Percentiles rank a stretch among this genome's conserved stretches.
Conservation (phyloP, 2,329 filamentous ascomycete genomes). For the Leptographium procerum region DNA sequence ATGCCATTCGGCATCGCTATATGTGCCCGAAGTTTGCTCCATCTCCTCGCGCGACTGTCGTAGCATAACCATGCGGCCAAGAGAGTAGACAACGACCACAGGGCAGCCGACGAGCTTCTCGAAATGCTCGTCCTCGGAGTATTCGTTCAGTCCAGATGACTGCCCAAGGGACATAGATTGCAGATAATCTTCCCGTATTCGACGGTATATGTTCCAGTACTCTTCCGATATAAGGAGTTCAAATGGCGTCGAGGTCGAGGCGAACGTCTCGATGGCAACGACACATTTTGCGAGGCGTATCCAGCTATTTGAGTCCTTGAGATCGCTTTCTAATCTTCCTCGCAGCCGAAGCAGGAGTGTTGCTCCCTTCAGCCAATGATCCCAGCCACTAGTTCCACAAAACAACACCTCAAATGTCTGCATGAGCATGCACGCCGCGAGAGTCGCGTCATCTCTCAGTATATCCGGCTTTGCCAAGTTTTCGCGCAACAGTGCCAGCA, state of each 20-base stretch:
- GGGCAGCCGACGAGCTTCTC: background rate
- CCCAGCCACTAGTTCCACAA: background rate
- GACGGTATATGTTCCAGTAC: background rate
- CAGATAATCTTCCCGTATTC: background rate
- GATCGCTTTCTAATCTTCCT: background rate
- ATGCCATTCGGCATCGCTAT: background rate
- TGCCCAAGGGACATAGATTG: background rate
- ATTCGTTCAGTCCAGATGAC: background rate
- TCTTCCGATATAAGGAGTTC: background rate
- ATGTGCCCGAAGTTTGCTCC: background rate
- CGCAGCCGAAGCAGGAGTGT: background rate
- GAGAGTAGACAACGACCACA: background rate
- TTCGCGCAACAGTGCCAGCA: background rate
- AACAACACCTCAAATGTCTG: background rate
- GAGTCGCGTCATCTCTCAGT: background rate
- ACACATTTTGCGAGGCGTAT: background rate
- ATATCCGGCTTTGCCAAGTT: background rate
- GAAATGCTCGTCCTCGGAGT: background rate
- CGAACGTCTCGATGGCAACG: background rate
- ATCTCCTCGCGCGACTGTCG: background rate
- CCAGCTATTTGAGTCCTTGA: background rate
- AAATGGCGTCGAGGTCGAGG: background rate
- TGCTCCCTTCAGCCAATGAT: background rate
- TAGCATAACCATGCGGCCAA: background rate
- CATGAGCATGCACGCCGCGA: background rate